A percentile compares a stretch with the other conserved stretches of the same genome.
These are phyloP conservation scores for Boletus coccyginus DNA, from an alignment of 768 basidiomycete species.

Conservation along the genomic window DNA sequence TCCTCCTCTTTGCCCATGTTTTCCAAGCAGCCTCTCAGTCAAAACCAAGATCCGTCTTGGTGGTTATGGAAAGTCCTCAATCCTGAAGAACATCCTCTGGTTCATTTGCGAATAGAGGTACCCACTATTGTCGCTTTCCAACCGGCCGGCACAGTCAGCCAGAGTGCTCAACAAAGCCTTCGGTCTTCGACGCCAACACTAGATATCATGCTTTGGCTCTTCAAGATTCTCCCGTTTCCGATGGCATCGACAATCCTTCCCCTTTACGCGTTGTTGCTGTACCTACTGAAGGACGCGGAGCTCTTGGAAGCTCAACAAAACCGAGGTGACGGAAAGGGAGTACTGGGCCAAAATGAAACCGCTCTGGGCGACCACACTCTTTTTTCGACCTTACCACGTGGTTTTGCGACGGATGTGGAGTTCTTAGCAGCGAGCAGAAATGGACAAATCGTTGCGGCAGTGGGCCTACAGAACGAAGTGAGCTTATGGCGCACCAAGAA, in stretches of 20 bases:
- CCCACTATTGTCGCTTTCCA: conserved; percentile 73
- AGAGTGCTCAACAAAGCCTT: conserved; percentile 31
- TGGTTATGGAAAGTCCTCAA: conserved; percentile 78
- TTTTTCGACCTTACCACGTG: conserved; percentile 76
- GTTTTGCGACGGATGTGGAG: conserved; percentile 80
- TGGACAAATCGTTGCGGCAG: conserved; percentile 62
- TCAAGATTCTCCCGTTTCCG: conserved; percentile 83
- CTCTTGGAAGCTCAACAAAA: conserved; percentile 83
- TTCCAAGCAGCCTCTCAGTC: conserved; percentile 29
- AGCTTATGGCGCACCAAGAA: conserved; percentile 59
- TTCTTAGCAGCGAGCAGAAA: conserved; percentile 69
- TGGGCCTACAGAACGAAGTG: conserved; percentile 78
- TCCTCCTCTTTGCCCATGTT: conserved; percentile 32
- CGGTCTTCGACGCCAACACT: conserved; percentile 48
- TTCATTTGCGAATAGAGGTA: conserved; percentile 79
- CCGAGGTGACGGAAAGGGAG: conserved; percentile 44
- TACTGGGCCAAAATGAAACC: conserved; percentile 22
- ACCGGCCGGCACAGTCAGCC: conserved; percentile 34
- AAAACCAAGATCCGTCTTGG: conserved; percentile 50
- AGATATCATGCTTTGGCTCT: conserved; percentile 64
- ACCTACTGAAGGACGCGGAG: conserved; percentile 89
- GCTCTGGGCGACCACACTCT: conserved; percentile 44
- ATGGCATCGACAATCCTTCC: conserved; percentile 73
- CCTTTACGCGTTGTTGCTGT: conserved; percentile 76
- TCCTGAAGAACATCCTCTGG: conserved; percentile 57